Evolutionary conservation across 352 stramenopile species (phyloP).

Genomic region (Globisporangium solare): DNA sequence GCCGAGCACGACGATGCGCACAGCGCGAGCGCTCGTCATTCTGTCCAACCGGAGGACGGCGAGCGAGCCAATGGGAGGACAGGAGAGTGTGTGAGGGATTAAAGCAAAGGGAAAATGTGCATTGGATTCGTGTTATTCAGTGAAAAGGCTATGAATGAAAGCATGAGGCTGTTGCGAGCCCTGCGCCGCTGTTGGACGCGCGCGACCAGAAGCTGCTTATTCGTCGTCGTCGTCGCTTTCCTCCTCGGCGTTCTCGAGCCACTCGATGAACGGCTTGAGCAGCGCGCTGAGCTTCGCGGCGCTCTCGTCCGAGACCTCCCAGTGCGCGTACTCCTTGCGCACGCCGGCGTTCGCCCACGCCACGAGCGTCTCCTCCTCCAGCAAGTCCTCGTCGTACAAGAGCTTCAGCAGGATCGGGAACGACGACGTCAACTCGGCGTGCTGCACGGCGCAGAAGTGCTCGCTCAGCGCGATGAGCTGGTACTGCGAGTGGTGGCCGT

Average conservation of each 20-base stretch:
- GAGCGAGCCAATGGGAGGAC: too few species aligned
- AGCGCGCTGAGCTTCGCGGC: conserved; percentile 80
- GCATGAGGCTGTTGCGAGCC: too few species aligned
- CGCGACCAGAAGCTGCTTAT: conserved; percentile 19
- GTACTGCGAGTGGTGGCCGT: conserved; percentile 87
- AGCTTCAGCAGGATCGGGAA: conserved; percentile 96
- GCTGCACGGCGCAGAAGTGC: conserved; percentile 88
- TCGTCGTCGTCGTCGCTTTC: conserved; percentile 74
- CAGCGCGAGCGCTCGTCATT: conserved; percentile 5
- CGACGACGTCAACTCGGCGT: conserved; percentile 59
- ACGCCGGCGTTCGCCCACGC: conserved; percentile 83
- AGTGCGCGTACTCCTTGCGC: conserved; percentile 81
- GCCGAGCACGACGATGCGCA: conserved; percentile 56
- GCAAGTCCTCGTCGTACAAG: conserved; percentile 94
- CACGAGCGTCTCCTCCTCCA: conserved; percentile 95
- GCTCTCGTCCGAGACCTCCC: conserved; percentile 86
- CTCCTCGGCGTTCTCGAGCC: conserved; percentile 95
- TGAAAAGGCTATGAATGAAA: too few species aligned
- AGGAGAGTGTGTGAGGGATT: too few species aligned
- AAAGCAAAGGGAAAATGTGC: neutral
- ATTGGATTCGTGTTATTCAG: too few species aligned
- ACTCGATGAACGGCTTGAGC: conserved; percentile 94
- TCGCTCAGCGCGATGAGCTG: conserved; percentile 92
- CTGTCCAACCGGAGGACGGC: too few species aligned
- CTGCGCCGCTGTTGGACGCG: neutral